Percentiles rank a stretch among this genome's conserved stretches.
Conservation (phyloP, 257 asterid species). For the Forsythia suspensa region DNA sequence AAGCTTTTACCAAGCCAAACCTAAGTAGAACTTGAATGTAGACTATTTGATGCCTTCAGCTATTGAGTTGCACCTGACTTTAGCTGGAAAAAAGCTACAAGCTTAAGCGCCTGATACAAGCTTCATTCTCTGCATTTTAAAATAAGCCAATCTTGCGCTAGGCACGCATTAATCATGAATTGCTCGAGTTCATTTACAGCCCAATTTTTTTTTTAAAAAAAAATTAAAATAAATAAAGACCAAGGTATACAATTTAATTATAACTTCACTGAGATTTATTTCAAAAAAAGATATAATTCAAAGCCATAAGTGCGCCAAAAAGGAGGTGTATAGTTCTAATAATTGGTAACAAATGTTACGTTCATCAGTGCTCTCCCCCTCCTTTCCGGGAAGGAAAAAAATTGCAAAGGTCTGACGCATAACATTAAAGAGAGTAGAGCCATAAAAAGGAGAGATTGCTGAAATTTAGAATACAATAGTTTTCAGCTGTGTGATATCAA, state of each 20-base stretch:
- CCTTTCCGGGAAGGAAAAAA: neutral
- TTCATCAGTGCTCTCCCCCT: neutral
- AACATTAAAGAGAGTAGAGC: neutral
- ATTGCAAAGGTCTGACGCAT: neutral
- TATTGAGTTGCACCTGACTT: neutral
- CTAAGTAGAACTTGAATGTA: neutral
- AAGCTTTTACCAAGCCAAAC: neutral
- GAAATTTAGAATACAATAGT: constrained; percentile 7
- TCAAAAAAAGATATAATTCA: neutral
- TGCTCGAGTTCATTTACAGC: neutral
- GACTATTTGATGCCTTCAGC: constrained; percentile 1
- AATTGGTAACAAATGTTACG: neutral
- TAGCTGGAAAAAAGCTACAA: neutral
- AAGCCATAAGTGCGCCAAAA: neutral
- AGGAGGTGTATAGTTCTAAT: neutral
- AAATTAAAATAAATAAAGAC: neutral
- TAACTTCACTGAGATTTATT: neutral
- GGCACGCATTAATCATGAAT: neutral
- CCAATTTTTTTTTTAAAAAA: neutral
- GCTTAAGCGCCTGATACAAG: neutral
- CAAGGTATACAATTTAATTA: neutral
- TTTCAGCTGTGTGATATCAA: constrained; percentile 2
- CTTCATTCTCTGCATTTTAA: neutral
- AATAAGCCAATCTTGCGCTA: neutral
- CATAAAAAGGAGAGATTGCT: neutral